phyloP scores from a whole-genome alignment of 331 rosid genomes.

The Pyrus hybrid region DNA sequence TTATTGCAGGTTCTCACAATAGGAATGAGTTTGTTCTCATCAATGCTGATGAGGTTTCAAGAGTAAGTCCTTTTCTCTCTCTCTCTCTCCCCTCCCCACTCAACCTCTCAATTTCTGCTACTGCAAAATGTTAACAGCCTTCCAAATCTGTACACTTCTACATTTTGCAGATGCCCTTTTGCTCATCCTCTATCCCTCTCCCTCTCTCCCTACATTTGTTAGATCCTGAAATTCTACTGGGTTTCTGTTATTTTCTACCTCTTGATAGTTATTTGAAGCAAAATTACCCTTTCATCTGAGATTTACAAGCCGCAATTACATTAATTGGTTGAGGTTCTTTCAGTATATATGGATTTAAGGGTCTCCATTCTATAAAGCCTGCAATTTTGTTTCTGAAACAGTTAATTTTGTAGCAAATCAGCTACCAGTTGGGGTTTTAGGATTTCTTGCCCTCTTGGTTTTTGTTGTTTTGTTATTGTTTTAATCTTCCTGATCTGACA shows the following conservation, averaged over 20 bases:
- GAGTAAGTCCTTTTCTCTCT: conserved; percentile 32
- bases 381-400: background rate
- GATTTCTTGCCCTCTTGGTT: background rate
- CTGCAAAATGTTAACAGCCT: conserved; percentile 1
- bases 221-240: conserved; percentile 3
- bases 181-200: background rate
- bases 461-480: too few relatives aligned
- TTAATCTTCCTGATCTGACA: background rate
- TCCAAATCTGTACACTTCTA: background rate
- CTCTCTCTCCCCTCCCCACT: background rate
- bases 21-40: conserved; percentile 78
- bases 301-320: conserved; percentile 4
- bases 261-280: background rate
- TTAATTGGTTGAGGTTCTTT: background rate
- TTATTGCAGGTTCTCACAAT: conserved; percentile 73
- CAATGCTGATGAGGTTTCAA: conserved; percentile 71
- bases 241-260: background rate
- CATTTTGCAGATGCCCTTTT: conserved; percentile 13
- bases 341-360: background rate
- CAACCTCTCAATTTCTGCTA: background rate
- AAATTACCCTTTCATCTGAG: background rate
- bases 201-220: conserved; percentile 1
- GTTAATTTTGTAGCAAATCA: background rate
- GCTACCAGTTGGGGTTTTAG: background rate
- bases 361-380: background rate